Conservation (phyloP, 2,329 filamentous ascomycete genomes). For the Colletotrichum sp. region DNA sequence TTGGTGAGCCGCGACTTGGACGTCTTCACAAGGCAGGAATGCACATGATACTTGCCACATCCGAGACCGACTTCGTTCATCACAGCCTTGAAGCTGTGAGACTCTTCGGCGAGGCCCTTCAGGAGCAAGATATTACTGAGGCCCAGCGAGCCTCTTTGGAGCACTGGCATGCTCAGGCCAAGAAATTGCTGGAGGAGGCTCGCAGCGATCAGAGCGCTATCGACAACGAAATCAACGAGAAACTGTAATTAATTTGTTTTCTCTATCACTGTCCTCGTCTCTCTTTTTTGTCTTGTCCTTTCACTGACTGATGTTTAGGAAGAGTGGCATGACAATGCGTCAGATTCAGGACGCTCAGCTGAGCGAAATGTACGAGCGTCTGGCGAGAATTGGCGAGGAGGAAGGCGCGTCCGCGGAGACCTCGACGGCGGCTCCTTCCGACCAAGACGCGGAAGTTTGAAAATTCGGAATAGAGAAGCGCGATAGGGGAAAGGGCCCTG, state of each 20-base stretch:
- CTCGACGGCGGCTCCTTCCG: no score
- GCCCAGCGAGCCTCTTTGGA: background rate
- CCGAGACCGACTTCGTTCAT: background rate
- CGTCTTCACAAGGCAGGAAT: background rate
- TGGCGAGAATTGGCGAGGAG: background rate
- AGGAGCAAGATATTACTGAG: background rate
- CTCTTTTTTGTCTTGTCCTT: rapidly evolving
- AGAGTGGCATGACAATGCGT: background rate
- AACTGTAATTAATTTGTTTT: background rate
- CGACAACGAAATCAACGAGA: background rate
- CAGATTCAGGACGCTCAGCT: background rate
- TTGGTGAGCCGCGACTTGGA: background rate
- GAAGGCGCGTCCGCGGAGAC: no score
- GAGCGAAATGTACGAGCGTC: background rate
- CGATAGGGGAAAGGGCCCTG: no score
- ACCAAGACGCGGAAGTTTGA: no score
- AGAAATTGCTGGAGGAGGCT: background rate
- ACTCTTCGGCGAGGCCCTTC: background rate
- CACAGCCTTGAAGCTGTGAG: background rate
- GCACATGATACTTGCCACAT: background rate
- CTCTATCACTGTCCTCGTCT: background rate
- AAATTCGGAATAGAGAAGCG: no score
- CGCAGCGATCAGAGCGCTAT: background rate
- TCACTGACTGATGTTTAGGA: background rate
- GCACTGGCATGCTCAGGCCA: background rate